Evolutionary conservation across 2,329 filamentous ascomycete species (phyloP).

Genomic region (Botryotinia narcissicola): DNA sequence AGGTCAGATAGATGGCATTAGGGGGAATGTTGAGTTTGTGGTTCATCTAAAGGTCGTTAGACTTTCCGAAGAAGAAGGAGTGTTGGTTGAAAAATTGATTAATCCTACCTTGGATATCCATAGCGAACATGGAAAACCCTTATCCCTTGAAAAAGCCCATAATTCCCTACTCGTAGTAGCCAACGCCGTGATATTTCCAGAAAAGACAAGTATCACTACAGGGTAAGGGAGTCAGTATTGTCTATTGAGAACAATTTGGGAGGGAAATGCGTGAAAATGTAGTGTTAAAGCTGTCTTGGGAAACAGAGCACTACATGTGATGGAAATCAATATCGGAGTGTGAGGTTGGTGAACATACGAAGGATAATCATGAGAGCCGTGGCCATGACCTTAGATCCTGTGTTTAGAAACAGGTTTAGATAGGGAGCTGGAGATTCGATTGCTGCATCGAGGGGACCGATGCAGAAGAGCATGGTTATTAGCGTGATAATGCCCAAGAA

Average conservation of each 20-base stretch:
- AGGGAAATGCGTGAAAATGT: not conserved
- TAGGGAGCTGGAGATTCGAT: slow-evolving; percentile 44
- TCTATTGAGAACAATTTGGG: not conserved
- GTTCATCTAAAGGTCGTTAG: slow-evolving; percentile 34
- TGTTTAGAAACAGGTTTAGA: slow-evolving; percentile 45
- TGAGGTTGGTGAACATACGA: slow-evolving; percentile 13
- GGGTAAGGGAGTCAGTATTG: not conserved
- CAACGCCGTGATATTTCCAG: slow-evolving; percentile 42
- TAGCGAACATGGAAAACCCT: slow-evolving; percentile 32
- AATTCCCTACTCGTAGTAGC: slow-evolving; percentile 41
- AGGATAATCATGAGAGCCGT: slow-evolving; percentile 48
- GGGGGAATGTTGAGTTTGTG: slow-evolving; percentile 34
- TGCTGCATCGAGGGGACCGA: slow-evolving; percentile 40
- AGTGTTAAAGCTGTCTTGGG: not conserved
- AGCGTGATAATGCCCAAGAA: slow-evolving; percentile 44
- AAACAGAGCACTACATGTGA: not conserved
- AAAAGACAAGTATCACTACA: slow-evolving; percentile 40
- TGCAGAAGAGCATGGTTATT: slow-evolving; percentile 40
- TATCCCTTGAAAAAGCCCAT: slow-evolving; percentile 42
- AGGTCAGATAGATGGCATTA: slow-evolving; percentile 31
- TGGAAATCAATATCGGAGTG: not conserved
- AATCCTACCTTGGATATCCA: slow-evolving; percentile 42
- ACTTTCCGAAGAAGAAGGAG: not conserved
- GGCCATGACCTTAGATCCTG: slow-evolving; percentile 43
- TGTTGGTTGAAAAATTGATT: not conserved